phyloP scores from a whole-genome alignment of 768 basidiomycete species.

The Serpula lacrymans region DNA sequence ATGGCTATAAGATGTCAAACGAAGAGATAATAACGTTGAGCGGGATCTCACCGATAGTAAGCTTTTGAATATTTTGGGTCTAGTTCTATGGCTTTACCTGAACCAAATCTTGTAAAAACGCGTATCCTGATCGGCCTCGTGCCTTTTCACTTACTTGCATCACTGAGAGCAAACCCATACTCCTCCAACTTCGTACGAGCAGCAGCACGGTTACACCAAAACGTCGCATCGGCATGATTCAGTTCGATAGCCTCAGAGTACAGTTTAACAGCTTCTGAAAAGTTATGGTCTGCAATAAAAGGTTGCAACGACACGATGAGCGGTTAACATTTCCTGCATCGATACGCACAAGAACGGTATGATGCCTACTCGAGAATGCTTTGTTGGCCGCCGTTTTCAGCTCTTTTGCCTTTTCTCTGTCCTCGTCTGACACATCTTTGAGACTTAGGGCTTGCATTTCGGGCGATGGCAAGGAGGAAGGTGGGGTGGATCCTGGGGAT shows the following conservation, averaged over 20 bases:
- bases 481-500: slow-evolving; percentile 50
- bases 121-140: slow-evolving; percentile 1
- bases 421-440: slow-evolving; percentile 64
- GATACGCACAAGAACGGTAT: background rate
- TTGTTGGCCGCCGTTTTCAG: slow-evolving; percentile 88
- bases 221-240: slow-evolving; percentile 83
- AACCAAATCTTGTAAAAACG: slow-evolving; percentile 8
- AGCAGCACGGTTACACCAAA: slow-evolving; percentile 95
- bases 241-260: slow-evolving; percentile 84
- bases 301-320: slow-evolving; percentile 1
- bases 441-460: slow-evolving; percentile 49
- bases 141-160: slow-evolving; percentile 63
- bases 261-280: slow-evolving; percentile 67
- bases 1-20: background rate
- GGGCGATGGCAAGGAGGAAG: slow-evolving; percentile 59
- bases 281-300: slow-evolving; percentile 61
- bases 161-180: slow-evolving; percentile 86
- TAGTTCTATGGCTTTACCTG: slow-evolving; percentile 81
- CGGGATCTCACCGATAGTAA: slow-evolving; percentile 63
- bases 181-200: slow-evolving; percentile 91
- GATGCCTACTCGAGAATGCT: slow-evolving; percentile 66
- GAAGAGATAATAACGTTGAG: background rate
- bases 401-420: slow-evolving; percentile 60
- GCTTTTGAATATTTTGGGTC: slow-evolving; percentile 91
- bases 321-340: background rate